Percentiles rank a stretch among this genome's conserved stretches.
phyloP scores from a whole-genome alignment of 2,329 filamentous ascomycete species.

The Periconia sp. region DNA sequence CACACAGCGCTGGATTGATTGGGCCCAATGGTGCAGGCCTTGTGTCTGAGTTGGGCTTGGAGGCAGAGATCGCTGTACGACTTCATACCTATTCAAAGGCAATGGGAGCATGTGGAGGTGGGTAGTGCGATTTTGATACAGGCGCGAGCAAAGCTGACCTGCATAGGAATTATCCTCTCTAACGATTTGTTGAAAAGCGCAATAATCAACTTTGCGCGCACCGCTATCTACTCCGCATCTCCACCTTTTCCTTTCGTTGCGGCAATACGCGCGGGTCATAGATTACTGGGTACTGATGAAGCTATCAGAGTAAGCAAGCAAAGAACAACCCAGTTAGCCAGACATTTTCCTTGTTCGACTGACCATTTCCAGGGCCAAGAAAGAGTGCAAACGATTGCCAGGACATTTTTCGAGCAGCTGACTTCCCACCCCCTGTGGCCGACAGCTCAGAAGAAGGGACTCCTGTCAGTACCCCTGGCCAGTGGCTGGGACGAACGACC shows the following conservation, averaged over 20 bases:
- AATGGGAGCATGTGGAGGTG: conserved; percentile 27
- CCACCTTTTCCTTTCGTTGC: conserved; percentile 41
- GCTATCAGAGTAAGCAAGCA: too few species aligned
- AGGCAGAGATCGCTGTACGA: conserved; percentile 27
- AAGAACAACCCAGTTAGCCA: too few species aligned
- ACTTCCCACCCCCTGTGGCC: conserved; percentile 7
- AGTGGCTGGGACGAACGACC: conserved; percentile 4
- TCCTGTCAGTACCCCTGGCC: conserved; percentile 5
- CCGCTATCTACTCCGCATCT: conserved; percentile 35
- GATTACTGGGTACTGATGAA: conserved; percentile 10
- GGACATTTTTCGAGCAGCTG: conserved; percentile 5
- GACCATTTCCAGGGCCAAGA: too few species aligned
- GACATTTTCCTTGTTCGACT: too few species aligned
- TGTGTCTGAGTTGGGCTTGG: conserved; percentile 42
- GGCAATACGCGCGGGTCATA: conserved; percentile 38
- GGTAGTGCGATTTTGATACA: background rate
- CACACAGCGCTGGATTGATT: conserved; percentile 64
- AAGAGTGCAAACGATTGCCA: too few species aligned
- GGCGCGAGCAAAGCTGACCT: background rate
- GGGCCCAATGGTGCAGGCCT: conserved; percentile 59
- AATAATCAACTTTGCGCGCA: conserved; percentile 14
- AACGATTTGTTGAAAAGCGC: conserved; percentile 11
- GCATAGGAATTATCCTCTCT: conserved; percentile 15
- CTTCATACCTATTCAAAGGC: conserved; percentile 33
- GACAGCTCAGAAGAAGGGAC: background rate